Conservation (phyloP, 345 rosid species). For the Lepidium africanum region DNA sequence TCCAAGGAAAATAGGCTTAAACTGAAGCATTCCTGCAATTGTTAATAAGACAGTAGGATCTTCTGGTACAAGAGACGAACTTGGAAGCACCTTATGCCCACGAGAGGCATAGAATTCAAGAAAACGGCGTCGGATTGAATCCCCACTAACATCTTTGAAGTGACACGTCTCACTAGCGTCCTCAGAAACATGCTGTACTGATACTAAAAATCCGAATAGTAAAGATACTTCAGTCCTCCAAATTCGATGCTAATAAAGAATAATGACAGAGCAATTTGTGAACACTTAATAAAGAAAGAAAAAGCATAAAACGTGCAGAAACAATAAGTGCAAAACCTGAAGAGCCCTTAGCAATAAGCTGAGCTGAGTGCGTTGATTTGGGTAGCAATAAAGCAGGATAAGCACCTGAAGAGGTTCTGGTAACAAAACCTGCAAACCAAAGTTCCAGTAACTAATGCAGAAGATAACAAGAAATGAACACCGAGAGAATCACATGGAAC, state of each 20-base stretch:
- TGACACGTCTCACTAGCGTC: conserved; percentile 36
- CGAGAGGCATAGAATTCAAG: conserved; percentile 86
- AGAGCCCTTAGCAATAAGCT: conserved; percentile 34
- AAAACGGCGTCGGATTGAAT: conserved; percentile 68
- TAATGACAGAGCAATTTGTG: background rate
- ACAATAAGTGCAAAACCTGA: conserved; percentile 30
- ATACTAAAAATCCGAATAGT: conserved; percentile 43
- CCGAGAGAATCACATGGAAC: background rate
- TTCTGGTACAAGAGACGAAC: conserved; percentile 91
- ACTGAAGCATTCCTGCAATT: conserved; percentile 98
- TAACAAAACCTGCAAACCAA: conserved; percentile 35
- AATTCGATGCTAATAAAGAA: conserved; percentile 8
- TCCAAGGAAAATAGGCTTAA: conserved; percentile 93
- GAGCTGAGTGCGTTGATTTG: conserved; percentile 20
- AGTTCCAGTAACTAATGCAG: background rate
- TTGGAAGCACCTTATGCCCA: conserved; percentile 83
- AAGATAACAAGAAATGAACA: background rate
- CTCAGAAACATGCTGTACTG: conserved; percentile 54
- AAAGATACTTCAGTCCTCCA: conserved; percentile 16
- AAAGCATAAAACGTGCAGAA: background rate
- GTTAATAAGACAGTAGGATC: conserved; percentile 93
- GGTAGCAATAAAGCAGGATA: conserved; percentile 30
- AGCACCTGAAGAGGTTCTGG: conserved; percentile 27
- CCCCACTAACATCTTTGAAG: conserved; percentile 55
- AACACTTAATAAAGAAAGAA: background rate